Evolutionary conservation across 2,329 filamentous ascomycete genomes (phyloP), one percentile per base, ranked within the genome.

Genomic region (Phaeoacremonium minimum): DNA sequence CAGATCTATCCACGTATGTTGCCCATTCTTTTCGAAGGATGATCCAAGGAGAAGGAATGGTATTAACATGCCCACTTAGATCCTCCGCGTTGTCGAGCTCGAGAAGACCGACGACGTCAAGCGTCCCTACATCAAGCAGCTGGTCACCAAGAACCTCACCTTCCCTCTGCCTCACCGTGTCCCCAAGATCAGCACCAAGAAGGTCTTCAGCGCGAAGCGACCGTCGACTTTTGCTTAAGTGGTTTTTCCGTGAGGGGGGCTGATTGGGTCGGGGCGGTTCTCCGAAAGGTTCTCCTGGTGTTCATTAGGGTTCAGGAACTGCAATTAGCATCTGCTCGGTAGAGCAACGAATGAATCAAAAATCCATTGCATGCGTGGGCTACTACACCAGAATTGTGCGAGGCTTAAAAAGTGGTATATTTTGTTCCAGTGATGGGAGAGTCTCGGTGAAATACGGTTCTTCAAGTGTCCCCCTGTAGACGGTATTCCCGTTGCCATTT

Each of bases 41-140:
- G n/a, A n/a, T n/a, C n/a, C n/a, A n/a, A n/a, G n/a, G n/a, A n/a
- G n/a, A n/a, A n/a, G n/a, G n/a, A n/a, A n/a, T n/a, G n/a, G n/a
- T n/a, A n/a, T n/a, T n/a, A n/a, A n/a, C n/a, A n/a, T n/a, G n/a
- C n/a, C n/a, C n/a, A n/a, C 22, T 9, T 56, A 97, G 91, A 91
- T 98, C 69, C 87, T 98, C 69, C 94, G 94, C 73, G 91, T 98
- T 59, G 85, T 95, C 61, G 93, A 98, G 77, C 69, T 98, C 63
- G 85, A 95, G 78, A 95, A 95, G 83, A 77, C 72, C 62, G 87
- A 90, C 55, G 88, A 93, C 66, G 76, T 98, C 77, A 93, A 91
- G 79, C 88, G 93, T 69, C 91, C 93, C 54, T 98, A 98, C 84
- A 95, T 98, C 80, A 94, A 90, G 81, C 93, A 98, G 77, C 87